These are phyloP conservation scores for Acanthamoeba culbertsoni DNA, from an alignment of 208 protist species.

Conservation along the genomic window DNA sequence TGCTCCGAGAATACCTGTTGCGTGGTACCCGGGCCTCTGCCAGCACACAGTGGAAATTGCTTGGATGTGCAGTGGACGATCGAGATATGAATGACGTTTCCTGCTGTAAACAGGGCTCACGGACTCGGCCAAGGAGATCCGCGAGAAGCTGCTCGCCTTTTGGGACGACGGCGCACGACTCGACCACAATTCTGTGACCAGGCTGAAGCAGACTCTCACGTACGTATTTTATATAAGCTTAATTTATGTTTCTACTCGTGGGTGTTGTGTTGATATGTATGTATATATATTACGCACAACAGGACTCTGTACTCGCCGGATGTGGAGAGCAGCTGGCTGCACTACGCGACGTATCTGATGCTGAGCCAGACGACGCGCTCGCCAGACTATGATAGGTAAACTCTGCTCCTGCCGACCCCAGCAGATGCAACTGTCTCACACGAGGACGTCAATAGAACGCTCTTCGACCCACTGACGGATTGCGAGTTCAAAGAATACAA, in stretches of 20 bases:
- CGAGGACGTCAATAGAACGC: not conserved
- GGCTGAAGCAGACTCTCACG: slow-evolving; percentile 53
- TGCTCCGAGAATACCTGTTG: slow-evolving; percentile 28
- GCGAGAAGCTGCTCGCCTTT: slow-evolving; percentile 48
- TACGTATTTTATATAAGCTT: not conserved
- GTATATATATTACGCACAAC: too few relatives aligned
- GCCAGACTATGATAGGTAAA: slow-evolving; percentile 67
- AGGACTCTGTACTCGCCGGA: slow-evolving; percentile 57
- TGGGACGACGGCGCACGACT: slow-evolving; percentile 43
- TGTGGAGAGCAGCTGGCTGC: slow-evolving; percentile 68
- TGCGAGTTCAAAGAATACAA: slow-evolving; percentile 77
- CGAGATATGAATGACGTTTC: not conserved
- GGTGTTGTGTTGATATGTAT: too few relatives aligned
- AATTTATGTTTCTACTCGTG: not conserved
- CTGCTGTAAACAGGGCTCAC: not conserved
- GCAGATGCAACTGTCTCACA: not conserved
- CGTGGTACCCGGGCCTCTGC: not conserved
- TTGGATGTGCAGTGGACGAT: not conserved
- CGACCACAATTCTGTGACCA: not conserved
- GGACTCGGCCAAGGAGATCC: slow-evolving; percentile 28
- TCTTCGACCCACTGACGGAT: slow-evolving; percentile 76
- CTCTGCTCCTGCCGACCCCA: not conserved
- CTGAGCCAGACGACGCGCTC: slow-evolving; percentile 61
- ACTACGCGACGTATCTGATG: slow-evolving; percentile 70
- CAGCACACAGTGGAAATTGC: not conserved